Base-by-base conservation (phyloP, 2,329 filamentous ascomycete genomes). In the Fusarium sambucinum region DNA sequence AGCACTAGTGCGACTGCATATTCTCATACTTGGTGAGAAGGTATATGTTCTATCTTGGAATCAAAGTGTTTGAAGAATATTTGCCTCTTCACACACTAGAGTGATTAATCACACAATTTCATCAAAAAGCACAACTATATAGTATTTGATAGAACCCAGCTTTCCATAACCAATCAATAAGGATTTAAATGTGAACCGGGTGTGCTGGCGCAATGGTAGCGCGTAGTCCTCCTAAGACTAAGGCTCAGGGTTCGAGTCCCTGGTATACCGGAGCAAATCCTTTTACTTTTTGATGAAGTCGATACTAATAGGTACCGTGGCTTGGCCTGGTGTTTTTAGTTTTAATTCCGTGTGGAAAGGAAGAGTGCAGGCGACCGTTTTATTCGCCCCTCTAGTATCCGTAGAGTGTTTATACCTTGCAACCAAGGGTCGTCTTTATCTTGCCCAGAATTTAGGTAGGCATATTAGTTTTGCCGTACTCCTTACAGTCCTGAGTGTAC, bases 161-260 rank as follows among this genome's bases (percentile, higher is more conserved):
- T 6, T 35, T 33, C 4, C 55, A 71, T 59, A 63, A 52, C 62
- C 63, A 72, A 73, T 70, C 69, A 68, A 45, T 35, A 64, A 41
- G 52, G 62, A 54, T 53, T 58, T 47, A 52, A 50, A 14, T 27
- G 33, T 29, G 33, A 33, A 27, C 23, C 44, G n/a, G 59, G 59
- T 62, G 56, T 61, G 59, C 59, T 62, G 59, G 59, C 76, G 76
- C 76, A 78, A 78, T 77, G 76, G 77, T 78, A 78, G 77, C 77
- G 77, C 75, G 75, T 75, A 78, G 76, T 77, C 77, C 77, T 78
- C 77, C 77, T 78, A 79, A 78, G 77, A 77, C 77, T 78, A 76
- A 78, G 77, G 77, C 72, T 79, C 75, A 77, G 77, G 77, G 77
- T 79, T 79, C 77, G 77, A 79, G 76, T 79, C 77, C 76, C 76